A percentile compares a stretch with the other conserved stretches of the same genome.
These are phyloP conservation scores for Picochlorum sp. DNA, from an alignment of 139 green algal species.

Conservation along the genomic window DNA sequence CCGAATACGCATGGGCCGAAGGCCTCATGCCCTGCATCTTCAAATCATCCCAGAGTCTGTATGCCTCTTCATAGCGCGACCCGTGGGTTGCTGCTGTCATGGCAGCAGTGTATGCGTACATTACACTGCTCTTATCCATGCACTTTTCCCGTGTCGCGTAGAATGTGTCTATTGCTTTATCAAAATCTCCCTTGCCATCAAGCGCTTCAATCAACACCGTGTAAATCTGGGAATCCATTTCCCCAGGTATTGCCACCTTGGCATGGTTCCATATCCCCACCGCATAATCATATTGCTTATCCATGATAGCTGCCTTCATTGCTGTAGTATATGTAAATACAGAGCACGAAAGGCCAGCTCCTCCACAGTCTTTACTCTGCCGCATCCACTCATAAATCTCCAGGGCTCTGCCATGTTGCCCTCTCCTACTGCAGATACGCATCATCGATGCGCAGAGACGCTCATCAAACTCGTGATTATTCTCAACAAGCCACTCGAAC, in stretches of 20 bases:
- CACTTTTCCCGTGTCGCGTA: slow-evolving; percentile 42
- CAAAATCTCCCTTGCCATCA: slow-evolving; percentile 50
- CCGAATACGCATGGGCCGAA: slow-evolving; percentile 68
- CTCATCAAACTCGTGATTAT: slow-evolving; percentile 62
- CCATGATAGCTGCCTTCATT: slow-evolving; percentile 70
- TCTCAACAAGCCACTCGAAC: slow-evolving; percentile 62
- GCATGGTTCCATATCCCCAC: slow-evolving; percentile 55
- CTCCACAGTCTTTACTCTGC: slow-evolving; percentile 31
- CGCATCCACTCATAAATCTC: slow-evolving; percentile 83
- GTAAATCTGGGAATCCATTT: slow-evolving; percentile 67
- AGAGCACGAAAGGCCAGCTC: slow-evolving; percentile 52
- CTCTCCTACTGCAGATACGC: slow-evolving; percentile 64
- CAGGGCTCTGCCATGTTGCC: slow-evolving; percentile 56
- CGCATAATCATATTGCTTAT: slow-evolving; percentile 47
- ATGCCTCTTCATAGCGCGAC: slow-evolving; percentile 33
- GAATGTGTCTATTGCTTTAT: slow-evolving; percentile 66
- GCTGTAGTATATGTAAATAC: slow-evolving; percentile 83
- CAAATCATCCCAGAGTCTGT: slow-evolving; percentile 77
- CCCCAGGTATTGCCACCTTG: slow-evolving; percentile 28
- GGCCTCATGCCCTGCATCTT: slow-evolving; percentile 37
- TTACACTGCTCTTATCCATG: slow-evolving; percentile 36
- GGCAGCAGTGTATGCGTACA: slow-evolving; percentile 78
- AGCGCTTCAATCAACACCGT: slow-evolving; percentile 76
- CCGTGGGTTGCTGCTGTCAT: slow-evolving; percentile 78
- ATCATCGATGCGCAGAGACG: slow-evolving; percentile 80